Conservation (phyloP, 2,329 filamentous ascomycete species). For the Lachnellula arida region DNA sequence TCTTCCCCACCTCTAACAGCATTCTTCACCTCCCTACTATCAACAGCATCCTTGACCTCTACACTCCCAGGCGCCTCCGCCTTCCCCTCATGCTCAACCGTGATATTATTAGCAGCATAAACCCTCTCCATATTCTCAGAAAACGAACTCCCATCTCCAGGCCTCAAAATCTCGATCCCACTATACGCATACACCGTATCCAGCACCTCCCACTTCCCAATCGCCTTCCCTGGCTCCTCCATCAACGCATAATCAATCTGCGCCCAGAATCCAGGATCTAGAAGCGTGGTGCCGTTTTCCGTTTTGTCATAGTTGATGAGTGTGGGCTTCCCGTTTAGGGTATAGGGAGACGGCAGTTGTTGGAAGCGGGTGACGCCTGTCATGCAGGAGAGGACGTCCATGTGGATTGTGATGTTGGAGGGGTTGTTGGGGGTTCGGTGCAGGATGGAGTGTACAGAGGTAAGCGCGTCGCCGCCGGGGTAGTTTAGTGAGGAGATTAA, state of each 20-base stretch:
- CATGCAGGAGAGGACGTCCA: slow-evolving; percentile 65
- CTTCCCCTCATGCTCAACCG: slow-evolving; percentile 6
- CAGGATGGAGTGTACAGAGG: slow-evolving; percentile 43
- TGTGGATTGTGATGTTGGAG: slow-evolving; percentile 47
- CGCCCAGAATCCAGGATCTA: slow-evolving; percentile 53
- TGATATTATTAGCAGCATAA: slow-evolving; percentile 26
- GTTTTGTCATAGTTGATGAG: slow-evolving; percentile 54
- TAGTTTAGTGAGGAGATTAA: slow-evolving; percentile 86
- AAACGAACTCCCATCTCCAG: slow-evolving; percentile 34
- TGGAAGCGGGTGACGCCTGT: slow-evolving; percentile 65
- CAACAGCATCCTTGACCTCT: slow-evolving; percentile 22
- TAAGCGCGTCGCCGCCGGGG: slow-evolving; percentile 78
- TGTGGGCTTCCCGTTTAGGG: slow-evolving; percentile 23
- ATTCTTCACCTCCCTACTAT: slow-evolving; percentile 14
- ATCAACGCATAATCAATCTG: slow-evolving; percentile 58
- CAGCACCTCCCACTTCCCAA: slow-evolving; percentile 53
- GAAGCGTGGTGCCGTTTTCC: slow-evolving; percentile 45
- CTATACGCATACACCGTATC: slow-evolving; percentile 53
- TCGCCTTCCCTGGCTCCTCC: slow-evolving; percentile 45
- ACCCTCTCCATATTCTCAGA: slow-evolving; percentile 19
- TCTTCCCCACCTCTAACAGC: slow-evolving; percentile 38
- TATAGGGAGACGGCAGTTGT: slow-evolving; percentile 28
- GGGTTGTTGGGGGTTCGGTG: slow-evolving; percentile 3
- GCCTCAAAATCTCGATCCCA: slow-evolving; percentile 54
- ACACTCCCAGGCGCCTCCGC: slow-evolving; percentile 9